These are phyloP conservation scores for Vitis cinerea DNA, from an alignment of 164 flowering plant species.

Conservation along the genomic window DNA sequence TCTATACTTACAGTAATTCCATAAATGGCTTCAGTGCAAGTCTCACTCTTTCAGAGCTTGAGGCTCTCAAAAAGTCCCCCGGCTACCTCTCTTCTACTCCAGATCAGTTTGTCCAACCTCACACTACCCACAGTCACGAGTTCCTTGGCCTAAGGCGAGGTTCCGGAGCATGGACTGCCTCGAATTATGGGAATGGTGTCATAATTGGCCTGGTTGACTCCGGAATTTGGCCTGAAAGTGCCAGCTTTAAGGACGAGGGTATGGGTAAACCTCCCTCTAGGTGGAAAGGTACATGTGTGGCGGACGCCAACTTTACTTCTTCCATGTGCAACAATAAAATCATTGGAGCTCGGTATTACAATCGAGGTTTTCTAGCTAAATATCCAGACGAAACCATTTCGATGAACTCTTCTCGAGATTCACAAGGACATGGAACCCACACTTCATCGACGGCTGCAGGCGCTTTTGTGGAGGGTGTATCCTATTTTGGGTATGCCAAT, in stretches of 20 bases:
- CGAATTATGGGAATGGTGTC: slow-evolving; percentile 23
- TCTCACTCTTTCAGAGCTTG: slow-evolving; percentile 19
- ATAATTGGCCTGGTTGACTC: slow-evolving; percentile 34
- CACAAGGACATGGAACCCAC: slow-evolving; percentile 49
- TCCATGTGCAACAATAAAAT: slow-evolving; percentile 38
- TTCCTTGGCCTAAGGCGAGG: slow-evolving; percentile 23
- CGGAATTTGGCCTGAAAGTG: slow-evolving; percentile 41
- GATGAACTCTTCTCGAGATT: slow-evolving; percentile 36
- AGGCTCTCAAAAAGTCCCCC: slow-evolving; percentile 14
- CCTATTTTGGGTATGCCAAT: slow-evolving; percentile 41
- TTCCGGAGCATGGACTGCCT: slow-evolving; percentile 23
- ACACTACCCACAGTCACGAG: slow-evolving; percentile 25
- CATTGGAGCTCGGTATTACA: slow-evolving; percentile 40
- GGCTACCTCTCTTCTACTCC: slow-evolving; percentile 14
- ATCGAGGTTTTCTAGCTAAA: slow-evolving; percentile 29
- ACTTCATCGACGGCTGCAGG: slow-evolving; percentile 55
- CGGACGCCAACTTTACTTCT: slow-evolving; percentile 15
- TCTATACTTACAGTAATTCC: slow-evolving; percentile 20
- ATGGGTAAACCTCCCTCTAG: slow-evolving; percentile 21
- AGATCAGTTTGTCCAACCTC: slow-evolving; percentile 12
- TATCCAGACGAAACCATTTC: slow-evolving; percentile 9
- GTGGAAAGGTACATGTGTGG: slow-evolving; percentile 33
- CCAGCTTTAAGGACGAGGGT: slow-evolving; percentile 33
- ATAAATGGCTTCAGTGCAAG: slow-evolving; percentile 28
- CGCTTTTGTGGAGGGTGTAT: slow-evolving; percentile 25